A percentile compares a stretch with the other conserved stretches of the same genome.
Evolutionary conservation across 345 rosid species (phyloP).

Genomic region (Eucalyptus shirleyi): DNA sequence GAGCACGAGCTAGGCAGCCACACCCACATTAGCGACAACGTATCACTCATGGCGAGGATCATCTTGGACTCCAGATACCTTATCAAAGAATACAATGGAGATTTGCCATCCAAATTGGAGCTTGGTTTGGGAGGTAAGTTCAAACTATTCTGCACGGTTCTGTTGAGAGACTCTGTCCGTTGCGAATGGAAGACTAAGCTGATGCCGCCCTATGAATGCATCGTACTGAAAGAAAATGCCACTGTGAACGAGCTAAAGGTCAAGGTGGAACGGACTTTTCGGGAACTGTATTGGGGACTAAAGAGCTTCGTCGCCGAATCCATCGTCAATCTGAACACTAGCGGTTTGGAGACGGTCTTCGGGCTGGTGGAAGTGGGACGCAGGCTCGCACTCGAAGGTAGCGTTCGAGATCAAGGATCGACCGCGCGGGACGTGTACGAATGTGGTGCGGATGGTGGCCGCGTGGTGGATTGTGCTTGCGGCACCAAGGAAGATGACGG

Average conservation of each 20-base stretch:
- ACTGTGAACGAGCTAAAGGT: constrained; percentile 48
- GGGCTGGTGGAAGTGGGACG: constrained; percentile 31
- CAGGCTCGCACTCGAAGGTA: constrained; percentile 38
- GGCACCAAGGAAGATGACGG: constrained; percentile 79
- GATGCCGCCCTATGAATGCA: constrained; percentile 46
- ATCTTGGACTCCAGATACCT: constrained; percentile 69
- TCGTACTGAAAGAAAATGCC: constrained; percentile 42
- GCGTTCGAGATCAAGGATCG: constrained; percentile 6
- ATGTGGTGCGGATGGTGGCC: not conserved
- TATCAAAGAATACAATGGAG: constrained; percentile 45
- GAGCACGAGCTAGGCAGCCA: constrained; percentile 27
- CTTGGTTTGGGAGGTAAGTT: constrained; percentile 22
- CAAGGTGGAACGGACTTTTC: constrained; percentile 51
- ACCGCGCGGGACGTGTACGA: constrained; percentile 10
- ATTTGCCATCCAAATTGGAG: constrained; percentile 6
- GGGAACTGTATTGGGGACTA: constrained; percentile 66
- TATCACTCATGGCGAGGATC: constrained; percentile 43
- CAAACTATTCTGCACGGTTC: constrained; percentile 44
- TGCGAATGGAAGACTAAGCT: not conserved
- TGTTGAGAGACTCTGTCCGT: constrained; percentile 6
- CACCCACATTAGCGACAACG: constrained; percentile 25
- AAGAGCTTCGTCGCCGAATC: constrained; percentile 31
- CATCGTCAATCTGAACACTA: constrained; percentile 16
- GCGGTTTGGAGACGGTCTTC: constrained; percentile 21
- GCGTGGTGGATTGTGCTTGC: constrained; percentile 49